Conservation (phyloP, 2,329 filamentous ascomycete species). For the Trichophyton benhamiae region DNA sequence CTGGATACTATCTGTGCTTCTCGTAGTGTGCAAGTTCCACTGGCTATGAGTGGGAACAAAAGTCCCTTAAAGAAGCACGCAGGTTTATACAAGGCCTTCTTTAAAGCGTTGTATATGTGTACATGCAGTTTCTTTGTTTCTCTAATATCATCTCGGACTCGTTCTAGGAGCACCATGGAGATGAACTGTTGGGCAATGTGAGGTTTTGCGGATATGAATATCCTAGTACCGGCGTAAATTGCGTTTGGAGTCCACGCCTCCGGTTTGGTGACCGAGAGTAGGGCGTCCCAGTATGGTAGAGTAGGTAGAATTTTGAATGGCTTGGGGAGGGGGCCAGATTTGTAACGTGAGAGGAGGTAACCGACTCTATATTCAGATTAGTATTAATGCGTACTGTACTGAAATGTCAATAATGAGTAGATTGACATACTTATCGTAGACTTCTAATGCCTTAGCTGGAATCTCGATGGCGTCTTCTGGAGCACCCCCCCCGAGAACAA, state of each 20-base stretch:
- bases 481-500: conserved; percentile 42
- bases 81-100: conserved; percentile 87
- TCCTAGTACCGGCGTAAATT: conserved; percentile 75
- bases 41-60: conserved; percentile 75
- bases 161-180: conserved; percentile 73
- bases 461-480: conserved; percentile 75
- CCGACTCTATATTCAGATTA: conserved; percentile 49
- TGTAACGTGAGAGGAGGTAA: conserved; percentile 79
- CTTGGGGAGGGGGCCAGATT: conserved; percentile 91
- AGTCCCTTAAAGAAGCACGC: conserved; percentile 95
- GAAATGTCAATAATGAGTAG: not conserved
- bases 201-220: conserved; percentile 80
- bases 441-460: conserved; percentile 82
- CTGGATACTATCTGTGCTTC: conserved; percentile 87
- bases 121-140: conserved; percentile 93
- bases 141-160: conserved; percentile 85
- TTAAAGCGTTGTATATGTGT: conserved; percentile 85
- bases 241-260: conserved; percentile 68
- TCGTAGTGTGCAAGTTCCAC: conserved; percentile 76
- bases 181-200: conserved; percentile 72
- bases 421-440: conserved; percentile 66
- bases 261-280: conserved; percentile 72
- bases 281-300: conserved; percentile 81
- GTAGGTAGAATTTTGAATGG: conserved; percentile 95
- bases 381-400: not conserved